Base-by-base conservation (phyloP, 2,329 filamentous ascomycete species). In the Sarocladiaceae sp. region DNA sequence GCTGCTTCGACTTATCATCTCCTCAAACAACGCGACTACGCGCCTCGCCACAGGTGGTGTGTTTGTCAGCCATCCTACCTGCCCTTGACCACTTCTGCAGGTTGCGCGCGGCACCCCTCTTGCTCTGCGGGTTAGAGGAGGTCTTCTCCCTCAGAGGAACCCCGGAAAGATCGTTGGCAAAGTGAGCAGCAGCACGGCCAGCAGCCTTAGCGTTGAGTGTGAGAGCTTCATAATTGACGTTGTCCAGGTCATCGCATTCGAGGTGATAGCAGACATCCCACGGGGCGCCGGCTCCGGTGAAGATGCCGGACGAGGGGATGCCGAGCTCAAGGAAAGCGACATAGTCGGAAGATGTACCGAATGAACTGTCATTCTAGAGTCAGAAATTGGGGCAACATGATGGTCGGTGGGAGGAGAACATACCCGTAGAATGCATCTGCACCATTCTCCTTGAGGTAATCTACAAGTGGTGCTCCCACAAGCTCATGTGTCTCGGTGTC, bases 111-210 rank as follows among this genome's bases (percentile, higher is more conserved):
- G 50, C 43, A 20, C 49, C 48, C 9, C 50, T 46, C 29, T 45
- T 45, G 40, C 49, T 46, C 16, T 40, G 45, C 1, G 51, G 54
- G 35, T 53, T 52, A 3, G 47, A 40, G 9, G 46, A 52, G 9
- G 55, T 54, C 39, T 43, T 55, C 29, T 50, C 50, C 27, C 58
- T 53, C 10, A 47, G 47, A 2, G 58, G 58, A 3, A 61, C 49
- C 20, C 46, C 54, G 2, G 51, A 47, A 18, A 58, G 47, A 33
- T 51, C 50, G 19, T 43, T 43, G 23, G 58, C 58, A n/a, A 63
- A 53, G 34, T 51, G 31, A 15, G 71, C 73, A 31, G 70, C 63
- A 3, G 65, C 65, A 48, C 68, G 59, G 1, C 71, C 75, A 44
- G 77, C 76, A 5, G 60, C 58, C 49, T 56, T 58, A 26, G 57